phyloP scores from a whole-genome alignment of 371 early-diverging fungal species.

The Apophysomyces trapeziformis region DNA sequence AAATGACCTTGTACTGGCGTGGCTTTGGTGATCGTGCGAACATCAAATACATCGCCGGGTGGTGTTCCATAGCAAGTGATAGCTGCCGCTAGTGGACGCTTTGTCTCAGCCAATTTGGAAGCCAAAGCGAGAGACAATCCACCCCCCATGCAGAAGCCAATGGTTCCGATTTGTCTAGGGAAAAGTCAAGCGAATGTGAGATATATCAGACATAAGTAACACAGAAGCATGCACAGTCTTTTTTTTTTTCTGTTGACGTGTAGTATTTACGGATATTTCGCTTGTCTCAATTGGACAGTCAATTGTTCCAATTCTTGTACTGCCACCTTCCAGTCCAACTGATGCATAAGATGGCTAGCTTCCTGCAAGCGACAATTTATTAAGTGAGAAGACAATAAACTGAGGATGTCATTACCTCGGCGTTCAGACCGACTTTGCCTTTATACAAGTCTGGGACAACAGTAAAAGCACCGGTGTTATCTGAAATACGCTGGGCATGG shows the following conservation, averaged over 20 bases:
- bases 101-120: conserved; percentile 28
- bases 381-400: no score
- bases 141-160: conserved; percentile 66
- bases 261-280: conserved; percentile 33
- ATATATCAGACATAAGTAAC: no score
- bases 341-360: conserved; percentile 59
- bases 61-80: conserved; percentile 61
- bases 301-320: conserved; percentile 44
- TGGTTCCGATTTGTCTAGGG: conserved; percentile 40
- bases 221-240: no score
- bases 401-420: conserved; percentile 36
- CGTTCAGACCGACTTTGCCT: conserved; percentile 54
- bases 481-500: conserved; percentile 56
- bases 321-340: conserved; percentile 54
- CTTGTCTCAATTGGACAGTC: conserved; percentile 29
- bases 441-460: conserved; percentile 61
- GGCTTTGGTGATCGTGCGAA: conserved; percentile 36
- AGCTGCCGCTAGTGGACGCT: conserved; percentile 44
- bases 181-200: no score
- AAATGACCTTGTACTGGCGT: conserved; percentile 62
- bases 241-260: no score
- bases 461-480: conserved; percentile 49
- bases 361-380: conserved; percentile 31
- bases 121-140: conserved; percentile 54
- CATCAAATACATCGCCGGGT: conserved; percentile 40